These are phyloP conservation scores for Chalara sp. DNA, from an alignment of 2,329 filamentous ascomycete species.

Conservation along the genomic window DNA sequence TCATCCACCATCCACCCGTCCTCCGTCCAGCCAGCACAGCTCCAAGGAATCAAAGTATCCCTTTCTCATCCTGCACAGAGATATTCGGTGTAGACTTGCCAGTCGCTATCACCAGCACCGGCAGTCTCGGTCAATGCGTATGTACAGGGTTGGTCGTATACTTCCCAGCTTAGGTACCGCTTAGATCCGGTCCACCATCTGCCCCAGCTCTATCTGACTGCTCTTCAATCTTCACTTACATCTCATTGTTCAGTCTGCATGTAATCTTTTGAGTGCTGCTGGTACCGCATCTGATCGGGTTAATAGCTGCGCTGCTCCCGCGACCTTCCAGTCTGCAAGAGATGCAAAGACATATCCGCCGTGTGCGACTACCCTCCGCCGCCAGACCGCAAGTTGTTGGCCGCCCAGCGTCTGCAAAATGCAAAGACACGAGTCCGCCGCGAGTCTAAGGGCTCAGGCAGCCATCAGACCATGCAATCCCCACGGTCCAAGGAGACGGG, in stretches of 20 bases:
- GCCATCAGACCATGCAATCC: not conserved
- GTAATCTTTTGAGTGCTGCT: too few relatives aligned
- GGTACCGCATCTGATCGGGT: not conserved
- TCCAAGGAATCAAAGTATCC: too few relatives aligned
- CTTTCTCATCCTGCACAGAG: too few relatives aligned
- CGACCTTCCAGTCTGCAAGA: constrained; percentile 13
- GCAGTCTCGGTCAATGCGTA: not conserved
- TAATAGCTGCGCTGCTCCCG: constrained; percentile 14
- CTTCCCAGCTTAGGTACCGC: not conserved
- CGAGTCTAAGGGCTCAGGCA: not conserved
- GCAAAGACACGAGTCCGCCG: constrained; percentile 8
- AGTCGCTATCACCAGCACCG: not conserved
- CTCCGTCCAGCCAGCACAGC: too few relatives aligned
- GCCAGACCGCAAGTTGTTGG: constrained; percentile 14
- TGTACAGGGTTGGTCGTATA: not conserved
- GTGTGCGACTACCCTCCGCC: constrained; percentile 15
- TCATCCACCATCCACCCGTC: too few relatives aligned
- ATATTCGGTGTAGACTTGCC: not conserved
- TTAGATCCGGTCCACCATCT: not conserved
- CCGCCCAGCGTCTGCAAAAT: constrained; percentile 12
- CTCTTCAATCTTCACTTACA: too few relatives aligned
- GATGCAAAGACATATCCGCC: constrained; percentile 13
- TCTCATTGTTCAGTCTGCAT: too few relatives aligned
- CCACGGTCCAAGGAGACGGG: too few relatives aligned
- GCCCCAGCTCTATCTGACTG: too few relatives aligned